Conservation (phyloP, 2,329 filamentous ascomycete species). For the Aureobasidium subglaciale region DNA sequence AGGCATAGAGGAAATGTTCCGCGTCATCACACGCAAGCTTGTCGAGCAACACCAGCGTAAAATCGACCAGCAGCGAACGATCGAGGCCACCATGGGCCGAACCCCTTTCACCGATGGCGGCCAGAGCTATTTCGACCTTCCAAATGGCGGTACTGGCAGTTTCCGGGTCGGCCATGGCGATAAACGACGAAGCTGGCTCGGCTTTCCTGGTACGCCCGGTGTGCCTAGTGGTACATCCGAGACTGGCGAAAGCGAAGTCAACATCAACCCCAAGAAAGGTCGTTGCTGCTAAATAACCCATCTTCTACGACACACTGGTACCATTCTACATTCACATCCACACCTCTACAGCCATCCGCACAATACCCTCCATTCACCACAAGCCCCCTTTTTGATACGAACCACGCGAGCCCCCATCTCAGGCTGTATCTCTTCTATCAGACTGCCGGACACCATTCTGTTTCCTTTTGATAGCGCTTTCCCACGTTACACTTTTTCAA, state of each 20-base stretch:
- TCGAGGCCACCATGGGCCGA: constrained; percentile 35
- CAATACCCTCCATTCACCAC: too few species aligned
- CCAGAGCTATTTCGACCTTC: constrained; percentile 41
- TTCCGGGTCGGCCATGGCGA: constrained; percentile 54
- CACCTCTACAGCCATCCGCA: neutral
- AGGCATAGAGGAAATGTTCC: constrained; percentile 93
- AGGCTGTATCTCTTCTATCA: too few species aligned
- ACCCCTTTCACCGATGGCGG: constrained; percentile 36
- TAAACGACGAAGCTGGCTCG: constrained; percentile 61
- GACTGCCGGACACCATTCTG: neutral
- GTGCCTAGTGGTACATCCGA: constrained; percentile 9
- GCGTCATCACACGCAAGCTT: constrained; percentile 78
- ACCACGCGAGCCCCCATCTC: neutral
- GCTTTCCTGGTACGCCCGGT: constrained; percentile 23
- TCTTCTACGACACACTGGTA: neutral
- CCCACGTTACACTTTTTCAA: neutral
- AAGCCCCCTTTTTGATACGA: too few species aligned
- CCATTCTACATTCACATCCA: neutral
- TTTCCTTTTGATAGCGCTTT: neutral
- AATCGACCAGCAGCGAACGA: constrained; percentile 43
- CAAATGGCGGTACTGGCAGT: constrained; percentile 46
- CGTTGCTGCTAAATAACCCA: constrained; percentile 1
- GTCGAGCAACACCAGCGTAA: constrained; percentile 62
- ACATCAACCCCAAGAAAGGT: neutral
- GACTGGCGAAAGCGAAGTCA: constrained; percentile 1